A percentile compares a stretch with the other conserved stretches of the same genome.
These are phyloP conservation scores for Flaveria sonorensis DNA, from an alignment of 129 eudicot genomes.

Conservation along the genomic window DNA sequence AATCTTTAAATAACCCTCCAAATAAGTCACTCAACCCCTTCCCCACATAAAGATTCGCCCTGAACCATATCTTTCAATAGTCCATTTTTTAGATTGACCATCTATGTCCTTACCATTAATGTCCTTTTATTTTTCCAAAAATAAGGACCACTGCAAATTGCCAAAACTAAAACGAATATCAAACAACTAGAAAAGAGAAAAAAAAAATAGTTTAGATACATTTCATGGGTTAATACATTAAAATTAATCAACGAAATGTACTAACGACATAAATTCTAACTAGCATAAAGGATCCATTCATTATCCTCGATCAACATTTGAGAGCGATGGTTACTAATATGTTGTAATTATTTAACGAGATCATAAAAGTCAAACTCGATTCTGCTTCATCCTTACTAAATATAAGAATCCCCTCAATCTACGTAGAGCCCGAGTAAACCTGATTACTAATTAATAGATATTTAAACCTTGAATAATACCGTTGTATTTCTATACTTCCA, in stretches of 20 bases:
- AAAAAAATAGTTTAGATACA: not conserved
- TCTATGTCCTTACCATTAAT: not conserved
- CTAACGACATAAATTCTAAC: no score
- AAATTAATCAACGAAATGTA: no score
- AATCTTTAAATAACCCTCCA: no score
- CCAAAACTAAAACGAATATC: not conserved
- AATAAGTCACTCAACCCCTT: not conserved
- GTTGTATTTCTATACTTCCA: no score
- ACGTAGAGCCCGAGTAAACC: no score
- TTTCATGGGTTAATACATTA: not conserved
- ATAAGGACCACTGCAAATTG: slow-evolving; percentile 21
- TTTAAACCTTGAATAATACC: no score
- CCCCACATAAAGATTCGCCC: not conserved
- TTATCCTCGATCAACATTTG: no score
- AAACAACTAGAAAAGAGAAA: not conserved
- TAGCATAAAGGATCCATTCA: no score
- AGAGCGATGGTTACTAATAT: no score
- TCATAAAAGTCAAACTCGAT: not conserved
- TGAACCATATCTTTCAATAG: not conserved
- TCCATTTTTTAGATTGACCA: not conserved
- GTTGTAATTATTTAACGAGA: no score
- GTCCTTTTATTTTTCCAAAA: not conserved
- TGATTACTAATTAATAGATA: no score
- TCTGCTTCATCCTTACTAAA: not conserved
- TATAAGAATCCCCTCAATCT: not conserved